These are phyloP conservation scores for Fonsecaea erecta DNA, from an alignment of 2,329 filamentous ascomycete species.

Conservation along the genomic window DNA sequence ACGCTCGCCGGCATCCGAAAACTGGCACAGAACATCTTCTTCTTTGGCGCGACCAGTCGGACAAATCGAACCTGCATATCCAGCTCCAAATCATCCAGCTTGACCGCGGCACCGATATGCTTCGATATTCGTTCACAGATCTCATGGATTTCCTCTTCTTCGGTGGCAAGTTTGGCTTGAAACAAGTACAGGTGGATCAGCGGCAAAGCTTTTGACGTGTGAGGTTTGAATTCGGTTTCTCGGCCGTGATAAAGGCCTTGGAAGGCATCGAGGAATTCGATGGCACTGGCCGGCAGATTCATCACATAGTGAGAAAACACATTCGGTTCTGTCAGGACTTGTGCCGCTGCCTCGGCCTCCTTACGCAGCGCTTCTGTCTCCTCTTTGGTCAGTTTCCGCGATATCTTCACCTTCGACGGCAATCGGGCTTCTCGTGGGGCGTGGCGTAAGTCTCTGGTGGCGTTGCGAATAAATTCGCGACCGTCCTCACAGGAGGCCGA, in stretches of 20 bases:
- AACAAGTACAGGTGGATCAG: constrained; percentile 96
- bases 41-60: constrained; percentile 86
- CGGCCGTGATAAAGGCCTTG: constrained; percentile 78
- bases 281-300: constrained; percentile 91
- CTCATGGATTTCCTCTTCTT: constrained; percentile 62
- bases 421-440: constrained; percentile 60
- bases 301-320: constrained; percentile 94
- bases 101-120: constrained; percentile 64
- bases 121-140: constrained; percentile 70
- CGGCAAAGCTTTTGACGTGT: constrained; percentile 67
- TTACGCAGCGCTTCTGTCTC: constrained; percentile 38
- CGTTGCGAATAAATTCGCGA: constrained; percentile 73
- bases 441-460: constrained; percentile 61
- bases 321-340: constrained; percentile 62
- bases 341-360: constrained; percentile 31
- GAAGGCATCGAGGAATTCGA: constrained; percentile 79
- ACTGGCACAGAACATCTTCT: constrained; percentile 95
- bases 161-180: constrained; percentile 77
- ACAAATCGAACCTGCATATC: constrained; percentile 67
- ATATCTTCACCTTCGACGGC: constrained; percentile 49
- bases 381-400: constrained; percentile 35
- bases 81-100: constrained; percentile 59
- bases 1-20: constrained; percentile 84
- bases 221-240: constrained; percentile 67
- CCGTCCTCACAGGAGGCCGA: constrained; percentile 82